Evolutionary conservation across 371 early-diverging fungal genomes (phyloP).

Genomic region (Rhizopus sp.): DNA sequence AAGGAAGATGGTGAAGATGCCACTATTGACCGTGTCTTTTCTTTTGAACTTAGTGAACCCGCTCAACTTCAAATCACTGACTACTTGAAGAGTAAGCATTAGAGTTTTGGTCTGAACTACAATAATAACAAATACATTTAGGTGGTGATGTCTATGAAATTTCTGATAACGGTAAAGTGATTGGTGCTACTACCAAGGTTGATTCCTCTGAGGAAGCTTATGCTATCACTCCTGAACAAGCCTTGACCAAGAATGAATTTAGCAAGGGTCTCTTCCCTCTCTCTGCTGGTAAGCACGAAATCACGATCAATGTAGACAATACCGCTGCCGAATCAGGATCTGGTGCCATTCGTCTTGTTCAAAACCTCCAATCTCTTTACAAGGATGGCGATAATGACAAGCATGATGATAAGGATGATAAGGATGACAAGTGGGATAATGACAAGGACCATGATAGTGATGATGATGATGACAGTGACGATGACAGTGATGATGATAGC

Average conservation of each 20-base stretch:
- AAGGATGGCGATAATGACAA: conserved; percentile 24
- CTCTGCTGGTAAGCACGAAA: conserved; percentile 30
- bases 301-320: conserved; percentile 33
- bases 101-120: neutral
- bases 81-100: conserved; percentile 29
- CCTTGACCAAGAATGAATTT: conserved; percentile 28
- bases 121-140: conserved; percentile 2
- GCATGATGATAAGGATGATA: conserved; percentile 7
- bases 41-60: conserved; percentile 27
- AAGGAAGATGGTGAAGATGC: conserved; percentile 10
- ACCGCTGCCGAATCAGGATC: conserved; percentile 26
- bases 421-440: conserved; percentile 18
- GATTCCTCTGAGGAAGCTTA: conserved; percentile 13
- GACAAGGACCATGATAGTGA: conserved; percentile 3
- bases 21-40: conserved; percentile 30
- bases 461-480: conserved; percentile 3
- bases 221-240: conserved; percentile 33
- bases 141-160: conserved; percentile 38
- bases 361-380: conserved; percentile 30
- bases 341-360: conserved; percentile 37
- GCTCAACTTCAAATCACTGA: conserved; percentile 38
- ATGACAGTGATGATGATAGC: too few species aligned
- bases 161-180: conserved; percentile 28
- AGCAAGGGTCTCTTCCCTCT: conserved; percentile 29
- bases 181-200: conserved; percentile 30